Evolutionary conservation across 2,329 filamentous ascomycete species (phyloP), one percentile per base, ranked within the genome.

Genomic region (Colletotrichum scovillei): DNA sequence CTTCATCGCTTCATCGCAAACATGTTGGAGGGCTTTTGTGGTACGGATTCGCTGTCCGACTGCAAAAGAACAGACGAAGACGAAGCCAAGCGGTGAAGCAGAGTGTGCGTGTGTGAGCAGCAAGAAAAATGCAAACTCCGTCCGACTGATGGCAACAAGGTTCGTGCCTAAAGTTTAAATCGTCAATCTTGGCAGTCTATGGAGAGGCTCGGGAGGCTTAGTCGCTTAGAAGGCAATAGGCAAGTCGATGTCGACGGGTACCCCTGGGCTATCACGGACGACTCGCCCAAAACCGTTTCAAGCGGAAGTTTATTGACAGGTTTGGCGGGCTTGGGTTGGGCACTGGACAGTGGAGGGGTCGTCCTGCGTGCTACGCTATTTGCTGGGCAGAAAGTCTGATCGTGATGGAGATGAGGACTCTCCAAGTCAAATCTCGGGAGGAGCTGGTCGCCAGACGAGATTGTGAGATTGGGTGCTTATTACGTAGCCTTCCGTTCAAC

Each of bases 271-370:
- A 42, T 9, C 52, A 38, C 46, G 28, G 22, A 5, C 63, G 62
- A 67, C 55, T 71, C 68, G 56, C 5, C 42, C 68, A 56, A 56
- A 62, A 35, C n/a, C 19, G 68, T 67, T 71, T 71, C 56, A 71
- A 67, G 63, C 63, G 14, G 68, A 71, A 71, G 68, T 56, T 35
- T 67, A 71, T 71, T 56, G 24, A 66, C 63, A 59, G 11, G 19
- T 65, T 35, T 52, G 63, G 35, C 24, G 19, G 52, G 35, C 38
- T 9, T 19, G 38, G 38, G 38, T 19, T 42, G 38, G 38, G 14
- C 38, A 42, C 38, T 42, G 42, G 42, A 49, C 16, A 49, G 42
- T 4, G 42, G 19, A 19, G n/a, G 30, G 46, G 38, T 30, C 8
- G 64, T 46, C 6, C 22, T 30, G 22, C 28, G 16, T n/a, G 66